These are phyloP conservation scores for Sphagnum magellanicum DNA, from an alignment of 228 moss, liverwort and hornwort species.

Conservation along the genomic window DNA sequence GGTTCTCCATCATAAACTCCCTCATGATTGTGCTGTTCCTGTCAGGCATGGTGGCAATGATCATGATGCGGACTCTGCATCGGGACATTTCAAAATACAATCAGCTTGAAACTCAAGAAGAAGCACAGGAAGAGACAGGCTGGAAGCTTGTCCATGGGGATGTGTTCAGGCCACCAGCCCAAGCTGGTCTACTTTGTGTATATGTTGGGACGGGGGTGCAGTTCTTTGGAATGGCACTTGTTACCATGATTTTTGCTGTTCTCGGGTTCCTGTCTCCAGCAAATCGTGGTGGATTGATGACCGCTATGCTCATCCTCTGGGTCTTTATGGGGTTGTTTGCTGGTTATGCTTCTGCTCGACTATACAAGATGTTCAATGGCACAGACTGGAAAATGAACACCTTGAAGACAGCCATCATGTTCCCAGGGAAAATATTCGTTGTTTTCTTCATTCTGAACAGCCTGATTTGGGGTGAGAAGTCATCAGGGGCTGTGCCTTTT, in stretches of 20 bases:
- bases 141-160: constrained; percentile 99
- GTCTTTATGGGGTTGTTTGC: constrained; percentile 99
- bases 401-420: constrained; percentile 88
- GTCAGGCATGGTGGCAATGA: constrained; percentile 99
- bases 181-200: constrained; percentile 72
- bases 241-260: constrained; percentile 93
- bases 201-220: constrained; percentile 95
- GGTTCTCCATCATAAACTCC: constrained; percentile 99
- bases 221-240: constrained; percentile 92
- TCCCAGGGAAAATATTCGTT: constrained; percentile 71
- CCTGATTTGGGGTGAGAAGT: constrained; percentile 96
- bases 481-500: constrained; percentile 94
- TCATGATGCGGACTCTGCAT: constrained; percentile 99
- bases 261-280: constrained; percentile 96
- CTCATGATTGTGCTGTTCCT: constrained; percentile 98
- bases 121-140: constrained; percentile 97
- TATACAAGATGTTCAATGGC: constrained; percentile 94
- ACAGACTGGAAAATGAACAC: constrained; percentile 95
- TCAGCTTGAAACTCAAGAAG: constrained; percentile 91
- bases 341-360: constrained; percentile 82
- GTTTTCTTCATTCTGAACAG: constrained; percentile 83
- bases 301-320: constrained; percentile 97
- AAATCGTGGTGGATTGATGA: constrained; percentile 95
- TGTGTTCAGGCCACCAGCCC: constrained; percentile 77
- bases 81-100: constrained; percentile 97